Evolutionary conservation across 805 yeast species (phyloP), one percentile per base, ranked within the genome.

Genomic region (Kodamaea lidongshanica): DNA sequence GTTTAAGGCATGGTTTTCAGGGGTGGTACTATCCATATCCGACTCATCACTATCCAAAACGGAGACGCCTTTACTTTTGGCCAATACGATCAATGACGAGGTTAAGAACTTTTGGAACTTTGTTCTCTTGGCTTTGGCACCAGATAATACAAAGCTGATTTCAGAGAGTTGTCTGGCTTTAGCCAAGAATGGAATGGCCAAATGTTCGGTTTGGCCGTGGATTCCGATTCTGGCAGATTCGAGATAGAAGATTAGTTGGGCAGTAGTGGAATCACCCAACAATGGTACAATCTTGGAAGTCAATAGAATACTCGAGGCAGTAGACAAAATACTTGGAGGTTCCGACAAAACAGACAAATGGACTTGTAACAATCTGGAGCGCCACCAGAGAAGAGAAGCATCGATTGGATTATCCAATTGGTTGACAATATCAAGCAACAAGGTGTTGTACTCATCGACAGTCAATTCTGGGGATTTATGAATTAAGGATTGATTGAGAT

Each of bases 51-150:
- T 38, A 17, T 46, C 48, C 29, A 40, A 55, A 10, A 56, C 42
- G 7, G 48, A 36, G 16, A 54, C 33, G 1, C 46, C 50, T 13
- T 57, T 48, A 28, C 73, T 65, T 33, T 73, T 70, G 1, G 97
- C 97, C 12, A 89, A 56, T 15, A 86, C 72, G 10, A 88, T 70
- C 37, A 89, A 68, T 22, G 85, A 75, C 1, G 95, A 72, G 15
- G 79, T 72, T n/a, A 78, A 74, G 19, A 64, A 67, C 27, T 68
- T 67, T 57, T 89, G 97, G 52, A 64, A 84, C 52, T 83, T 83
- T 4, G 97, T 89, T 48, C 92, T 68, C 50, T 77, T 80, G 7
- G 95, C 96, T 43, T 77, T 77, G 33, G 92, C 83, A 42, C 97
- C 97, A 1, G 96, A 82, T 26, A 89, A 58, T 1, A 79, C 71